phyloP scores from a whole-genome alignment of 768 basidiomycete genomes.

The Tremella yokohamensis region DNA sequence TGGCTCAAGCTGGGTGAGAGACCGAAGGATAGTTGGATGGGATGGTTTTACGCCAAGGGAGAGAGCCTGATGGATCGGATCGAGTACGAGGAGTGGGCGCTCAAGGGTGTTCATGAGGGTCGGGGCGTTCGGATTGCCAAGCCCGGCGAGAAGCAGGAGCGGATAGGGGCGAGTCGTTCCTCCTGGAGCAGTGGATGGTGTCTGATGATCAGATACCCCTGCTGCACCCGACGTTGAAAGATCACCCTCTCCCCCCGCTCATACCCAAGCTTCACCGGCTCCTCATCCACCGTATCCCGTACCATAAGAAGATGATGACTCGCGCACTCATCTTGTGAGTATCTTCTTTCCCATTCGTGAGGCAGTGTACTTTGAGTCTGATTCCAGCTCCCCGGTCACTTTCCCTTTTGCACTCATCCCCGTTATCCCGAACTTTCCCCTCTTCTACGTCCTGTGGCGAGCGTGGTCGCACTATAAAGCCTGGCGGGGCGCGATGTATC shows the following conservation, averaged over 20 bases:
- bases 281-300: conserved; percentile 42
- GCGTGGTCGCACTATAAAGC: conserved; percentile 52
- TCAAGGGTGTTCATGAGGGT: conserved; percentile 47
- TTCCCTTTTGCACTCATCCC: conserved; percentile 51
- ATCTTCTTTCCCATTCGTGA: conserved; percentile 10
- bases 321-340: conserved; percentile 40
- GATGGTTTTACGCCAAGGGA: conserved; percentile 44
- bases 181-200: not conserved
- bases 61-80: conserved; percentile 52
- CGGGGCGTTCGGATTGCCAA: conserved; percentile 38
- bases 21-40: conserved; percentile 41
- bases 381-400: conserved; percentile 42
- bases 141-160: conserved; percentile 24
- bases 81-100: conserved; percentile 52
- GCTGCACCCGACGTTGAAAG: conserved; percentile 34
- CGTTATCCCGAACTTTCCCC: conserved; percentile 51
- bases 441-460: conserved; percentile 52
- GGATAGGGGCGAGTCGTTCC: conserved; percentile 35
- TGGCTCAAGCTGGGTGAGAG: conserved; percentile 46
- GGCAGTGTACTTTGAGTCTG: conserved; percentile 10
- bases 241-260: conserved; percentile 30
- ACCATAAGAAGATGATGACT: conserved; percentile 43
- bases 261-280: conserved; percentile 39
- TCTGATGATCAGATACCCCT: conserved; percentile 36
- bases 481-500: conserved; percentile 47